Evolutionary conservation across 768 basidiomycete species (phyloP).

Genomic region (Leccinellum rugosiceps): DNA sequence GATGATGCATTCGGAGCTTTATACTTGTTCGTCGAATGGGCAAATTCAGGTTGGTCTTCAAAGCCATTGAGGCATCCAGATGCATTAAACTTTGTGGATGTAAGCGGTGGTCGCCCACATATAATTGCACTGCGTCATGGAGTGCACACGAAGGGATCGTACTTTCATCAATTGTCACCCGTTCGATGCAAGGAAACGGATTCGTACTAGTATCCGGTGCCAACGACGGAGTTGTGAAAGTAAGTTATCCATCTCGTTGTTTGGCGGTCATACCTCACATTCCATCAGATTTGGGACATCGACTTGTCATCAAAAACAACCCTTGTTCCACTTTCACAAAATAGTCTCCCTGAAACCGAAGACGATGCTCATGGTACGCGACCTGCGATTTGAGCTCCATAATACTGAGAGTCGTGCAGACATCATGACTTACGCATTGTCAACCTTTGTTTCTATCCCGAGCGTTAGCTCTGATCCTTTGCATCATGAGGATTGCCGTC

Average conservation of each 20-base stretch:
- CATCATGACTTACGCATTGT: slow-evolving; percentile 72
- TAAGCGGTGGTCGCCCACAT: slow-evolving; percentile 80
- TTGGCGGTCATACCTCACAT: neutral
- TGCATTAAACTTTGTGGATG: neutral
- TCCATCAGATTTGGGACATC: slow-evolving; percentile 53
- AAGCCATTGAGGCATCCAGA: neutral
- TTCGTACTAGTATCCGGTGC: slow-evolving; percentile 69
- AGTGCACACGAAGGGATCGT: slow-evolving; percentile 76
- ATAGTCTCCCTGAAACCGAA: slow-evolving; percentile 5
- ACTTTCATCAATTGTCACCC: slow-evolving; percentile 69
- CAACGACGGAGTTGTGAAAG: slow-evolving; percentile 84
- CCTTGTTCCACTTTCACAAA: neutral
- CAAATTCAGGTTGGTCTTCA: slow-evolving; percentile 56
- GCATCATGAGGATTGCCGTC: slow-evolving; percentile 85
- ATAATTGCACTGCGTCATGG: slow-evolving; percentile 85
- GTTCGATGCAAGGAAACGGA: slow-evolving; percentile 22
- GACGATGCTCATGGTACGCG: slow-evolving; percentile 22
- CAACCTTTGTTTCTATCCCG: slow-evolving; percentile 83
- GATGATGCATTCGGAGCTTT: slow-evolving; percentile 59
- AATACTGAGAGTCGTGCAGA: slow-evolving; percentile 38
- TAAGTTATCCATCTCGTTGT: slow-evolving; percentile 24
- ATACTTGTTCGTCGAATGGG: slow-evolving; percentile 65
- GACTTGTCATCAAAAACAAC: slow-evolving; percentile 19
- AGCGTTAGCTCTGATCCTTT: slow-evolving; percentile 71
- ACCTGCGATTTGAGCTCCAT: neutral